Evolutionary conservation across 2,329 filamentous ascomycete genomes (phyloP), one percentile per base, ranked within the genome.

Genomic region (Plenodomus tracheiphilus): DNA sequence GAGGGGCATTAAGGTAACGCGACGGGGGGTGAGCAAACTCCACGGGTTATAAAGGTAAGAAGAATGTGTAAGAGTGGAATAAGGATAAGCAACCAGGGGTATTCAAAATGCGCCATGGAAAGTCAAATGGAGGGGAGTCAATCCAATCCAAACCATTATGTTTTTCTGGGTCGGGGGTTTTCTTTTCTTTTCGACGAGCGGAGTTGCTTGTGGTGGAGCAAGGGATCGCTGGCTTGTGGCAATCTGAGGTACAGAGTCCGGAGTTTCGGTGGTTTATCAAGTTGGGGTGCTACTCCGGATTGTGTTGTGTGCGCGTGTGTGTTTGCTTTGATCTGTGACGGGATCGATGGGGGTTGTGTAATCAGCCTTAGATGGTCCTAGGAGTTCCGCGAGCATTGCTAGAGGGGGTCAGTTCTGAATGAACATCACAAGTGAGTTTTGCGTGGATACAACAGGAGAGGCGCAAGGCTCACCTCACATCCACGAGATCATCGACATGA

Each of bases 401-500:
- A 47, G 4, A 19, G 28, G 3, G 18, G 51, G 52, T 64, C 43
- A 62, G 59, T 54, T 25, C n/a, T 21, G 41, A 49, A 47, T 53
- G 16, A 9, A 39, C 17, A 22, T n/a, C 11, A 41, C 25, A 39
- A 28, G 34, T n/a, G 8, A 17, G 35, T 18, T 22, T 30, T 41
- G 35, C 21, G 35, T 41, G 36, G n/a, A 42, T 18, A 40, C 28
- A 2, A 47, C 46, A 57, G 46, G 52, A 59, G 49, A 59, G 48
- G 61, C 53, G 42, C 58, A 53, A 55, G 49, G 66, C 66, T 68
- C 58, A 71, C 83, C 84, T 87, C 75, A 90, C 85, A 73, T 94
- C 91, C 77, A 90, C 87, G 77, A 97, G 85, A 76, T 97, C 92
- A 83, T 97, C 92, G 70, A 97, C 88, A 80, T 96, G 92, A 79